Percentiles rank a stretch among this genome's conserved stretches.
phyloP scores from a whole-genome alignment of 163 green algal species.

The Chlorella variabilis region DNA sequence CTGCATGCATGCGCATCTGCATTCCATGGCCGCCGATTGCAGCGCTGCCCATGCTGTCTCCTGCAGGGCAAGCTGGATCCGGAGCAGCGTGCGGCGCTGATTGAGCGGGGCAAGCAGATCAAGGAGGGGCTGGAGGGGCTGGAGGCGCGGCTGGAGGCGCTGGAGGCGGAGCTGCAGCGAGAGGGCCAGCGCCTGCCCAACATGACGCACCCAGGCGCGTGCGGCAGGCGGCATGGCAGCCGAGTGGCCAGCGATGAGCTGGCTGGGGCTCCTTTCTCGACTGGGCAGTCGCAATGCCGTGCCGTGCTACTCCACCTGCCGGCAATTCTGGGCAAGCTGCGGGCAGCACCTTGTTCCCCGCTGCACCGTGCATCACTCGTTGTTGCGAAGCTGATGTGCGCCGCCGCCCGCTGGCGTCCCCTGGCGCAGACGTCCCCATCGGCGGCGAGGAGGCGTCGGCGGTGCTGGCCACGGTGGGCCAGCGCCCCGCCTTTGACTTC shows the following conservation, averaged over 20 bases:
- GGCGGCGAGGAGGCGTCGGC: constrained; percentile 78
- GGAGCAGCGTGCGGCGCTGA: constrained; percentile 72
- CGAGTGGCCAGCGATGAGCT: no score
- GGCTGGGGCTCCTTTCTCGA: no score
- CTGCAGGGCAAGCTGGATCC: constrained; percentile 87
- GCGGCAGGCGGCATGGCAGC: no score
- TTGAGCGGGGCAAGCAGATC: constrained; percentile 83
- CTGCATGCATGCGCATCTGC: neutral
- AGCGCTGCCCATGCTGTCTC: neutral
- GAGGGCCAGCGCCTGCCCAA: constrained; percentile 96
- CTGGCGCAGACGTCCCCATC: constrained; percentile 68
- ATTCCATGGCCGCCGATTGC: no score
- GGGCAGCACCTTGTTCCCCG: no score
- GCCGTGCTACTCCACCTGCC: no score
- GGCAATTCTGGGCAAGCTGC: no score
- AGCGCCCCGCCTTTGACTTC: constrained; percentile 64
- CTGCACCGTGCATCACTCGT: no score
- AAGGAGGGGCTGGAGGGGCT: constrained; percentile 80
- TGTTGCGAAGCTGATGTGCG: no score
- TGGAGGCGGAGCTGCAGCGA: constrained; percentile 83
- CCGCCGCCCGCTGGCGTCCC: neutral
- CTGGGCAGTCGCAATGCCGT: no score
- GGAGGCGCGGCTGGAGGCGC: constrained; percentile 64
- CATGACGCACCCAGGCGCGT: constrained; percentile 91
- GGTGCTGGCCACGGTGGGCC: constrained; percentile 66